phyloP scores from a whole-genome alignment of 768 basidiomycete species.

The Podaxis mareebaensis region DNA sequence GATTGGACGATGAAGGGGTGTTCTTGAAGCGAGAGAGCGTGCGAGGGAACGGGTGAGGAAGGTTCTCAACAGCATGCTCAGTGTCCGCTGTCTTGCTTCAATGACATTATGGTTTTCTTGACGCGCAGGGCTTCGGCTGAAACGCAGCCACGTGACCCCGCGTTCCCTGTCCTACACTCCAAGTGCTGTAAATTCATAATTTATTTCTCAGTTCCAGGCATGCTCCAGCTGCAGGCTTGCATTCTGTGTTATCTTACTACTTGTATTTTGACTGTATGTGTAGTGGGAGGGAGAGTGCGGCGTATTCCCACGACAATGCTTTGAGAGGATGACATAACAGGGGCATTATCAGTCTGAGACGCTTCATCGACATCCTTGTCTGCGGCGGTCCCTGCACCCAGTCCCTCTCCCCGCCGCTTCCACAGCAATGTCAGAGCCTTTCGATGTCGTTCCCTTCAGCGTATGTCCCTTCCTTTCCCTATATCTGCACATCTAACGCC shows the following conservation, averaged over 20 bases:
- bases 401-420: background rate
- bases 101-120: background rate
- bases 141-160: conserved; percentile 1
- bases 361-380: background rate
- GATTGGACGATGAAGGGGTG: background rate
- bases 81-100: background rate
- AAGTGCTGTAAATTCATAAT: too few relatives aligned
- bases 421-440: conserved; percentile 58
- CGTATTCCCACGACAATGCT: conserved; percentile 3
- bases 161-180: background rate
- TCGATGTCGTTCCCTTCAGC: conserved; percentile 88
- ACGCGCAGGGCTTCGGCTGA: background rate
- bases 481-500: conserved; percentile 16
- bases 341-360: conserved; percentile 11
- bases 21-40: background rate
- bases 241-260: too few relatives aligned
- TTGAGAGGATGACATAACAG: conserved; percentile 14
- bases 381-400: background rate
- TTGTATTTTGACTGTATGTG: too few relatives aligned
- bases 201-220: too few relatives aligned
- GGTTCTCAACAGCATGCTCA: conserved; percentile 7
- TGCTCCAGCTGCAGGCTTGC: too few relatives aligned
- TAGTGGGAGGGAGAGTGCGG: background rate
- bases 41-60: conserved; percentile 2
- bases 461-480: conserved; percentile 37